A percentile compares a stretch with the other conserved stretches of the same genome.
These are phyloP conservation scores for Cyberlindnera petersonii DNA, from an alignment of 805 yeast species.

Conservation along the genomic window DNA sequence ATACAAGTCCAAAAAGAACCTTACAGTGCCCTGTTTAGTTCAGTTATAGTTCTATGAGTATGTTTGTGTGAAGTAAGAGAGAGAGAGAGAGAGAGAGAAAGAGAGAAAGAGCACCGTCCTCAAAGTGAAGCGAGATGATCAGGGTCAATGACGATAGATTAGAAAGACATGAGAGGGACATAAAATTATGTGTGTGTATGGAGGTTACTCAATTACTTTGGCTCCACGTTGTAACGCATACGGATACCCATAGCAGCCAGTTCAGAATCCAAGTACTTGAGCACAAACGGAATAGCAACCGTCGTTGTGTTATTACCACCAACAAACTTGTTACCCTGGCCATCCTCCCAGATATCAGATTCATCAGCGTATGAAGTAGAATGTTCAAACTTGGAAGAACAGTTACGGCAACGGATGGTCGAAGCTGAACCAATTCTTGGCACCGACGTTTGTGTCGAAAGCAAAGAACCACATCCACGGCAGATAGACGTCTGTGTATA, in stretches of 20 bases:
- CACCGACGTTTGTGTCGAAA: conserved; percentile 85
- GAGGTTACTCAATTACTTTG: conserved; percentile 35
- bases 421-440: conserved; percentile 86
- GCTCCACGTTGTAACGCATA: conserved; percentile 83
- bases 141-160: too few species aligned
- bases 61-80: background rate
- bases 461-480: conserved; percentile 87
- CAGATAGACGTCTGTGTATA: conserved; percentile 90
- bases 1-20: too few species aligned
- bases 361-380: conserved; percentile 55
- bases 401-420: conserved; percentile 81
- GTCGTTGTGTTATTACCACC: conserved; percentile 96
- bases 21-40: too few species aligned
- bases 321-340: conserved; percentile 82
- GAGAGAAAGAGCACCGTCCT: background rate
- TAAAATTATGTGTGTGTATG: too few species aligned
- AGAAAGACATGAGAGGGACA: conserved; percentile 1
- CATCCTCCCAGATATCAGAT: conserved; percentile 93
- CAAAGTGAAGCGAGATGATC: too few species aligned
- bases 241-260: conserved; percentile 97
- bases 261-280: conserved; percentile 92
- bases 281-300: conserved; percentile 93
- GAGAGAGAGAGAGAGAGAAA: background rate
- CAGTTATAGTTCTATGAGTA: too few species aligned
- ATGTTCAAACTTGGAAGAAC: conserved; percentile 69